These are phyloP conservation scores for Blastobotrys illinoisensis DNA, from an alignment of 1,139 yeast species.

Conservation along the genomic window DNA sequence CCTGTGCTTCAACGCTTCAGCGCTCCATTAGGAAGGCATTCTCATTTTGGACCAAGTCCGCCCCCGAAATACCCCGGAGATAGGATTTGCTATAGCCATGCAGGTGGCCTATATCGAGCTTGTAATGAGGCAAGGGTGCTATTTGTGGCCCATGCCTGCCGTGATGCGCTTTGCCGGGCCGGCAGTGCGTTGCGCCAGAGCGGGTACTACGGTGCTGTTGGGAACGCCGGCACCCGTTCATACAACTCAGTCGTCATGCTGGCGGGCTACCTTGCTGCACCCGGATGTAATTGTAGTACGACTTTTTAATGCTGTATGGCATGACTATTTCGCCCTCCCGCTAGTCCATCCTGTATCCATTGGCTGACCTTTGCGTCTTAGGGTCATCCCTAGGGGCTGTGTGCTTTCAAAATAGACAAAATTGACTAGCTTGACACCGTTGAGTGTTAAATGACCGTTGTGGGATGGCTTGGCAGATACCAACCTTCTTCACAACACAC, in stretches of 20 bases:
- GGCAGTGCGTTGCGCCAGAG: not conserved
- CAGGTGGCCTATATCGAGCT: not conserved
- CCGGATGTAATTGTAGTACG: not conserved
- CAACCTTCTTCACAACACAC: too few relatives aligned
- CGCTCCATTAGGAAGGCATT: not conserved
- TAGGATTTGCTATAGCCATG: not conserved
- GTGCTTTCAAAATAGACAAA: too few relatives aligned
- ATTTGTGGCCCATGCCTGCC: not conserved
- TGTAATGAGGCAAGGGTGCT: not conserved
- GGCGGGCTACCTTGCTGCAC: not conserved
- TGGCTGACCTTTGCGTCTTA: not conserved
- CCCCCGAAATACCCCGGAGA: not conserved
- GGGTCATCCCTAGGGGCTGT: too few relatives aligned
- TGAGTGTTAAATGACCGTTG: too few relatives aligned
- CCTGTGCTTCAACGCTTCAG: too few relatives aligned
- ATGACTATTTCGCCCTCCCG: not conserved
- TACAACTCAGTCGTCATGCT: not conserved
- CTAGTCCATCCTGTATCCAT: not conserved
- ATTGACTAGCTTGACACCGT: too few relatives aligned
- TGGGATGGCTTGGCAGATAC: too few relatives aligned
- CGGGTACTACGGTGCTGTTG: not conserved
- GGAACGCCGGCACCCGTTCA: not conserved
- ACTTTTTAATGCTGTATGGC: not conserved
- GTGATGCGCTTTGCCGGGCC: not conserved
- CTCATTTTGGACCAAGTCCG: too few relatives aligned